Evolutionary conservation across 139 green algal species (phyloP).

Genomic region (Desmodesmus armatus): DNA sequence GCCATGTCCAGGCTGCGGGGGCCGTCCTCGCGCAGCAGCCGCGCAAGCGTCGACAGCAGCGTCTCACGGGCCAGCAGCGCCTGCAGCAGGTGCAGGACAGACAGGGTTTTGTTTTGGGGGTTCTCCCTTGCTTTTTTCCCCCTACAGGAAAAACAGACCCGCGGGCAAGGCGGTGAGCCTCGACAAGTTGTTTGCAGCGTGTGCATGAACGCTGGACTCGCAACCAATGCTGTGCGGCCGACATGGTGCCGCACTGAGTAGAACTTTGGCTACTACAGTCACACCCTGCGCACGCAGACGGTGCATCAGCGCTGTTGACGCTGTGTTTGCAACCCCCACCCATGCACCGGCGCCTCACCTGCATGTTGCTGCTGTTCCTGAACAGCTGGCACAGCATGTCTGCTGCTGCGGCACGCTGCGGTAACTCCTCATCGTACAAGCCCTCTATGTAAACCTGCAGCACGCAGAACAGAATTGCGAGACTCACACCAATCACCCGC

Average conservation of each 20-base stretch:
- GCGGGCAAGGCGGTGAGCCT: too few species aligned
- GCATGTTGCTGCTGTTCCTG: conserved; percentile 64
- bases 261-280: too few species aligned
- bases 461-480: too few species aligned
- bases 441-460: conserved; percentile 80
- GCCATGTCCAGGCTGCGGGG: conserved; percentile 81
- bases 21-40: conserved; percentile 86
- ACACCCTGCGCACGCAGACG: background rate
- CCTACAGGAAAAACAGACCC: too few species aligned
- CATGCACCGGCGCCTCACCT: conserved; percentile 39
- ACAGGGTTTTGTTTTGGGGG: too few species aligned
- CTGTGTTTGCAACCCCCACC: background rate
- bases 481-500: too few species aligned
- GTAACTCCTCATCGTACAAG: conserved; percentile 85
- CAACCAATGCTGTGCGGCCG: too few species aligned
- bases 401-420: conserved; percentile 42
- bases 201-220: too few species aligned
- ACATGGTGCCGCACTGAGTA: too few species aligned
- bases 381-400: conserved; percentile 78
- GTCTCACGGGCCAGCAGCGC: conserved; percentile 75
- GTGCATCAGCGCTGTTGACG: background rate
- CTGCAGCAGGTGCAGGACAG: conserved; percentile 16
- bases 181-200: too few species aligned
- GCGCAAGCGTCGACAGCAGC: conserved; percentile 80
- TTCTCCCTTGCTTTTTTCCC: too few species aligned